Base-by-base conservation (phyloP, 2,329 filamentous ascomycete genomes). In the Ophiostoma pallidulum region DNA sequence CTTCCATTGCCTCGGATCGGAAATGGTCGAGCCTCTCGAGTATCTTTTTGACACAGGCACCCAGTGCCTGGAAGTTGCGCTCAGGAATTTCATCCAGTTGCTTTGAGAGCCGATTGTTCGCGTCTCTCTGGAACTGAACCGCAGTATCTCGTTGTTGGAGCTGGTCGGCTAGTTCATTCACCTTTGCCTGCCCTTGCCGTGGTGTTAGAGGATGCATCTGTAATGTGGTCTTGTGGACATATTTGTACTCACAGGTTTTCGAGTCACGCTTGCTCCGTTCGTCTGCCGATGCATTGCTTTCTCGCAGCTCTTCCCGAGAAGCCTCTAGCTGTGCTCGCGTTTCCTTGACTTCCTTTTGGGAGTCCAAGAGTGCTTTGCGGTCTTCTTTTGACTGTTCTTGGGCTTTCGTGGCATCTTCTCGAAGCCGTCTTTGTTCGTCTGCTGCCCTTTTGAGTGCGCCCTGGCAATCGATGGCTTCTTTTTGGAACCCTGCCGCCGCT, bases 401-500 rank as follows among this genome's bases (percentile, higher is more conserved):
- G 7, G 19, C 18, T 8, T 33, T 24, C 2, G n/a, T 12, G 2
- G 18, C 13, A 2, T 52, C 48, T 60, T 58, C 4, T 51, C 56
- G 52, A 64, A 73, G 59, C 5, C 56, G 56, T 48, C 74, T 69
- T 24, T 76, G 72, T 49, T 76, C 72, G 2, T 54, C 51, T 8
- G 70, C 67, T 2, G 68, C 67, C 41, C 67, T 60, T 47, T 74
- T 72, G n/a, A 77, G 56, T 14, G 66, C 66, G 3, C 56, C 53
- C 45, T 59, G 65, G 49, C 63, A 67, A 1, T 54, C 54, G 6
- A 57, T 58, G 37, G 64, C 56, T 64, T 72, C 9, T 12, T 64
- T 62, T 41, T 66, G 56, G 1, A 69, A 50, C 18, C 55, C 58
- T 7, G 49, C 47, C 3, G 66, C 33, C 8, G 60, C 55, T 2